Evolutionary conservation across 2,329 filamentous ascomycete species (phyloP), one percentile per base, ranked within the genome.

Genomic region (Monosporascus sp.): DNA sequence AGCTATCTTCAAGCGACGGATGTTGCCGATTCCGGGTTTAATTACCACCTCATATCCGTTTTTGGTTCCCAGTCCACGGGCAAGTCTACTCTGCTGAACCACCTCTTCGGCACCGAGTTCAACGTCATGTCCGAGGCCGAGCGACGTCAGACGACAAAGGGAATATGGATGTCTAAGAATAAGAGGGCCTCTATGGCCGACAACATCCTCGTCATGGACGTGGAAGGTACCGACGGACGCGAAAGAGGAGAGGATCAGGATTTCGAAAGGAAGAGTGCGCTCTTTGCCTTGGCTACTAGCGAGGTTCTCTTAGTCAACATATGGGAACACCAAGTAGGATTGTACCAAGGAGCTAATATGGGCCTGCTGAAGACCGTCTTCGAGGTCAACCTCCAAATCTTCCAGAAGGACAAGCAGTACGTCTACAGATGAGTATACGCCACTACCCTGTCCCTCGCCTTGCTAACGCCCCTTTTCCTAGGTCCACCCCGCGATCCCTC

Each of bases 281-380:
- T 99, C 20, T 99, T 99, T 73, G 94, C 94, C 49, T 81, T 99
- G 65, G 94, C 94, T 48, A 99, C 94, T 18, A 97, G 93, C 70
- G 94, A 99, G 75, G 93, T 99, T 50, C 80, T 99, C 63, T 95
- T 99, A 67, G 88, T 99, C 72, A 99, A 99, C 69, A 96, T 99
- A 61, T 99, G 94, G 94, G 94, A 99, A 73, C 93, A 97, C 71
- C 94, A 99, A 73, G 94, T 99, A 57, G 94, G 94, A 47, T 72
- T 99, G 70, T 99, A 99, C 69, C 93, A 99, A 74, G 94, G 94
- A 53, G 94, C 94, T 63, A 99, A 99, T 71, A 99, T 99, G 94
- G 94, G 94, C 8, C 74, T 99, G 64, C 78, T 99, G 65, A 99
- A 99, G 81, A 99, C 95, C 0, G 94, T 99, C 4, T 99, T 99